Percentiles rank a stretch among this genome's conserved stretches.
Conservation (phyloP, 2,329 filamentous ascomycete species). For the Calonectria hongkongensis region DNA sequence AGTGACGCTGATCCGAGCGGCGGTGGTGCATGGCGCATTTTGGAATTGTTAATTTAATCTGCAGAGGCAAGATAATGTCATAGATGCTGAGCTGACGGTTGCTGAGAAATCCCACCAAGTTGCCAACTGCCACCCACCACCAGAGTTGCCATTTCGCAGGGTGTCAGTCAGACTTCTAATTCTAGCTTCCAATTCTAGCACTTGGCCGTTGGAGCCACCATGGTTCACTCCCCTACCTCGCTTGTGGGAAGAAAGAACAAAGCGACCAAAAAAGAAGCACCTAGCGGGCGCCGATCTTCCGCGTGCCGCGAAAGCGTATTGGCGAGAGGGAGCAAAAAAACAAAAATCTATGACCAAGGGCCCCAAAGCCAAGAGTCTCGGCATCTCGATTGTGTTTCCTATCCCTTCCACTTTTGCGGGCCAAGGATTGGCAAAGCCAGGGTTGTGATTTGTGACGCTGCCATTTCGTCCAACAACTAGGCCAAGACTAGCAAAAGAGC, state of each 20-base stretch:
- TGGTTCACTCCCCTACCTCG: neutral
- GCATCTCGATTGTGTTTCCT: slow-evolving; percentile 31
- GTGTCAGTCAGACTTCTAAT: slow-evolving; percentile 29
- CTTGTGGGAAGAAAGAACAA: neutral
- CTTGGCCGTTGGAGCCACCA: neutral
- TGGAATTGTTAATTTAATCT: slow-evolving; percentile 4
- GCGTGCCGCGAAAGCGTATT: slow-evolving; percentile 13
- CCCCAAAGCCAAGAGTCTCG: slow-evolving; percentile 35
- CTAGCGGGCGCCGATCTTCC: slow-evolving; percentile 14
- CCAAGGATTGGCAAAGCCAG: neutral
- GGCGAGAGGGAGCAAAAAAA: neutral
- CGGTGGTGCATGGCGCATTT: slow-evolving; percentile 6
- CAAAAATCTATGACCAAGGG: neutral
- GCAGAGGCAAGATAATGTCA: slow-evolving; percentile 3
- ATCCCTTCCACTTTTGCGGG: slow-evolving; percentile 19
- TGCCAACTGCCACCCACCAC: neutral
- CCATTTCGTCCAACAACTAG: neutral
- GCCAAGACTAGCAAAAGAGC: neutral
- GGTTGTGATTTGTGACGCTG: slow-evolving; percentile 8
- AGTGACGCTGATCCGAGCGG: slow-evolving; percentile 23
- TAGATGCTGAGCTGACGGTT: slow-evolving; percentile 18
- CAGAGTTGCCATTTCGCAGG: neutral
- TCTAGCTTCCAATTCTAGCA: slow-evolving; percentile 15
- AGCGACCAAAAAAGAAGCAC: neutral
- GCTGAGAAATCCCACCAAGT: slow-evolving; percentile 22